Base-by-base conservation (phyloP, 345 rosid species). In the Aquilaria malaccensis region DNA sequence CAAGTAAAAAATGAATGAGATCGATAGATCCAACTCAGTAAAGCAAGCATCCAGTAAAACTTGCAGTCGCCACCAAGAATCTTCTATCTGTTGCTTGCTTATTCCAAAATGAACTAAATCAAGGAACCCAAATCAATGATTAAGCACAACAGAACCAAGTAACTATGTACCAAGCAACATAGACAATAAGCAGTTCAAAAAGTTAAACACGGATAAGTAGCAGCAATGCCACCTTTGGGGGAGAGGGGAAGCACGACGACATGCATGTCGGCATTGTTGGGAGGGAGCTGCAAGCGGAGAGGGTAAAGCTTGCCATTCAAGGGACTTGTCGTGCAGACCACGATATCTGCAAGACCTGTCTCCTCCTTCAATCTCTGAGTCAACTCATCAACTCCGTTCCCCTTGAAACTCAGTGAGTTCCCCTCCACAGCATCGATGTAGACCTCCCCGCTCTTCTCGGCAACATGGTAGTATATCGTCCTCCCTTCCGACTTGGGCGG, bases 241-340 rank as follows among this genome's bases (percentile, higher is more conserved):
- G 76, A 71, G 3, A 79, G 67, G 1, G 81, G 84, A 41, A 95
- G 79, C 30, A 91, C 70, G 31, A 95, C 46, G 47, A 95, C 98
- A 72, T 86, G 94, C 86, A 95, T 52, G 63, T 85, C 79, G 1
- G 89, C 74, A 48, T 72, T 86, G 72, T 88, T 91, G 30, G 99
- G 99, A 22, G 99, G 99, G 68, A 95, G 98, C 76, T 85, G 98
- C 73, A 95, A 79, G 30, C 84, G 85, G 64, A 95, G 91, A 0
- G 96, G 97, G 65, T 70, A 83, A 68, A 95, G 89, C 79, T 86
- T 80, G 57, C 84, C 88, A 76, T 95, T 85, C 80, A 95, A 77
- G 0, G 96, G 99, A 75, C 89, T 91, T 0, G 91, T 86, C 50
- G 88, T 78, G 63, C 99, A 95, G 76, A 95, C 98, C 50, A 95